Base-by-base conservation (phyloP, 139 green algal genomes). In the Monoraphidium neglectum region DNA sequence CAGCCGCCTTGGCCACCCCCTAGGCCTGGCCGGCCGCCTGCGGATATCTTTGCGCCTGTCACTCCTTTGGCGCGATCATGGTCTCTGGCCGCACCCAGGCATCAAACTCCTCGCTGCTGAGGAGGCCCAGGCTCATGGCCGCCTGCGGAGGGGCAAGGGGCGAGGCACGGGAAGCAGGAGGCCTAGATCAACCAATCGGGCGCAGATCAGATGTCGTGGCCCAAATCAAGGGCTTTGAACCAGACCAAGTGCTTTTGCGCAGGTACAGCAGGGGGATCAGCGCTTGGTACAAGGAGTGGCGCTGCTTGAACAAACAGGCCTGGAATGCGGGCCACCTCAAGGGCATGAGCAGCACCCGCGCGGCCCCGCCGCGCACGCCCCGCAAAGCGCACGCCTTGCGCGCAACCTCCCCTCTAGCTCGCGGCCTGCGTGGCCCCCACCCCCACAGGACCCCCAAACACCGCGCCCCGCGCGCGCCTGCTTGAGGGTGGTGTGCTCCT, bases 401-500 rank as follows among this genome's bases (percentile, higher is more conserved):
- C 88, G 75, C 46, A 97, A 88, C 74, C 79, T 94, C 72, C 87
- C 70, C n/a, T 95, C 87, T 85, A 97, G 97, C 60, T 97, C 68
- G 67, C 86, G 63, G 1, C 74, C 72, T 1, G 82, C 93, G 47
- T 92, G 66, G 40, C 87, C 56, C 12, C 86, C 86, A 33, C 95
- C 70, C 24, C 72, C 70, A 36, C 97, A 49, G 0, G 86, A 37
- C 13, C 16, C 24, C 16, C n/a, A 79, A 46, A 80, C 16, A 51
- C 15, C 56, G 28, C 13, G 91, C 2, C 91, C 81, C n/a, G n/a
- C n/a, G n/a, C n/a, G n/a, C n/a, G n/a, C n/a, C 74, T 97, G 82
- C 87, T 97, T 97, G 2, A 97, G 73, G 2, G 89, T 97, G 23
- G 77, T 93, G 24, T 89, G 89, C 77, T 98, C 91, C 75, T 96